A percentile compares a stretch with the other conserved stretches of the same genome.
Conservation (phyloP, 2,329 filamentous ascomycete species). For the Sphaerostilbella broomeana region DNA sequence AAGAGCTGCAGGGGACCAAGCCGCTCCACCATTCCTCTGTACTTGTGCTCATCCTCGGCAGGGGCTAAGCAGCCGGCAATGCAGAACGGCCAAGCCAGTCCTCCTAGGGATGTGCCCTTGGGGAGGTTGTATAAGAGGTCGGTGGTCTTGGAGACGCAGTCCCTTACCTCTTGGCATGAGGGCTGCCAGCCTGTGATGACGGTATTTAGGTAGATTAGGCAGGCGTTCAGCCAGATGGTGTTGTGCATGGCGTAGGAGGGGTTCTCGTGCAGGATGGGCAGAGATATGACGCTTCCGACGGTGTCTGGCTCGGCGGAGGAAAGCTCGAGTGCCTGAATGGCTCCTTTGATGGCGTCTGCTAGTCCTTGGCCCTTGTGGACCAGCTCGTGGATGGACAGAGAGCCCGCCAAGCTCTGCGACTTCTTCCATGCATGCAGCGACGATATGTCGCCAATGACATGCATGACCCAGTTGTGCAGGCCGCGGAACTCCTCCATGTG, state of each 20-base stretch:
- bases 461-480: conserved; percentile 50
- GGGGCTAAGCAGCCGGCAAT: conserved; percentile 36
- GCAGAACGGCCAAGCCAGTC: conserved; percentile 36
- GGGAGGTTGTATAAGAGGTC: conserved; percentile 29
- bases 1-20: conserved; percentile 40
- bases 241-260: conserved; percentile 24
- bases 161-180: conserved; percentile 34
- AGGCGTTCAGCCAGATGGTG: conserved; percentile 42
- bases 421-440: conserved; percentile 51
- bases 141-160: conserved; percentile 26
- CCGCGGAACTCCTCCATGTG: conserved; percentile 48
- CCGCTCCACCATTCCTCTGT: conserved; percentile 33
- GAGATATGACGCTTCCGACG: conserved; percentile 12
- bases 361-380: conserved; percentile 38
- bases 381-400: conserved; percentile 40
- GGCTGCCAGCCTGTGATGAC: conserved; percentile 48
- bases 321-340: conserved; percentile 26
- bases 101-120: conserved; percentile 26
- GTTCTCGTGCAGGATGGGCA: conserved; percentile 16
- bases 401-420: conserved; percentile 34
- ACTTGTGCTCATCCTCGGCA: conserved; percentile 35
- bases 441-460: conserved; percentile 48
- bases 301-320: not conserved
- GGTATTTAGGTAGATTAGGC: conserved; percentile 41
- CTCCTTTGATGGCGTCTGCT: conserved; percentile 29